A percentile compares a stretch with the other conserved stretches of the same genome.
Conservation (phyloP, 371 early-diverging fungal species). For the Mucor mucedo region DNA sequence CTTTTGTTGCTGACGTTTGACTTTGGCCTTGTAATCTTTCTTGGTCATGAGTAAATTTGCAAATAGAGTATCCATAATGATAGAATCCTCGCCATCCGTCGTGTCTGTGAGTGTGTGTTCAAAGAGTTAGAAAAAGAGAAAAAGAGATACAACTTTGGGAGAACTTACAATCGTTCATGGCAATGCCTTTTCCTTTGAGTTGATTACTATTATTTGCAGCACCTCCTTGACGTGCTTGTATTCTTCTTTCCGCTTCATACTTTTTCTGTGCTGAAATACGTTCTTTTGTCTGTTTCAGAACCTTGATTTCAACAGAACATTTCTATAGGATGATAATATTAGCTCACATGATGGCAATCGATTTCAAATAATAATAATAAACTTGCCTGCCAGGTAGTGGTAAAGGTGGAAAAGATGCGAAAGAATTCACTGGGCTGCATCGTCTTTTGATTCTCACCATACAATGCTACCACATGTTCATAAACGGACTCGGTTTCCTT, state of each 20-base stretch:
- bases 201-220: not conserved
- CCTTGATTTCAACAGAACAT: constrained; percentile 33
- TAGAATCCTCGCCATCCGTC: constrained; percentile 16
- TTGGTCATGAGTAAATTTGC: constrained; percentile 20
- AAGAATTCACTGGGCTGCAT: constrained; percentile 88
- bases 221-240: constrained; percentile 25
- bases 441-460: constrained; percentile 77
- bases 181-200: constrained; percentile 49
- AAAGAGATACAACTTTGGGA: not conserved
- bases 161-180: constrained; percentile 42
- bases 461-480: constrained; percentile 47
- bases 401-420: constrained; percentile 78
- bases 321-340: constrained; percentile 15
- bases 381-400: constrained; percentile 18
- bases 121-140: not conserved
- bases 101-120: constrained; percentile 17
- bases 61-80: constrained; percentile 23
- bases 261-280: constrained; percentile 49
- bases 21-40: constrained; percentile 29
- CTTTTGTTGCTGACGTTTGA: constrained; percentile 7
- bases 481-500: constrained; percentile 48
- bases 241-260: constrained; percentile 49
- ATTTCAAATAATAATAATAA: not conserved
- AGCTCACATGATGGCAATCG: not conserved
- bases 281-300: constrained; percentile 37